Conservation (phyloP, 2,329 filamentous ascomycete species). For the Sarocladiaceae sp. region DNA sequence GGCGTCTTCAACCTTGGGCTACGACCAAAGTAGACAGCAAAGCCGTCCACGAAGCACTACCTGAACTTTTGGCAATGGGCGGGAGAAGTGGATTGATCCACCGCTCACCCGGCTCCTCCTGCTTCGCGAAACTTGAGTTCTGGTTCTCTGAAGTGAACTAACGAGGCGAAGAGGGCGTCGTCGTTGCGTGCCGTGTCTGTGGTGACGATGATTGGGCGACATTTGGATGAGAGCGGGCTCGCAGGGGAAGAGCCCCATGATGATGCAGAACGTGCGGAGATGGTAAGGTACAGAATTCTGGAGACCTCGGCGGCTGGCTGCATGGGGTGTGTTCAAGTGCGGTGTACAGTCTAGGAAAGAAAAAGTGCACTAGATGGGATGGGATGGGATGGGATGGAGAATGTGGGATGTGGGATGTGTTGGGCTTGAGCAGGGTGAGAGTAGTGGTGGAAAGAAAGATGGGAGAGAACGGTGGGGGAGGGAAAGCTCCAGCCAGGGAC, state of each 20-base stretch:
- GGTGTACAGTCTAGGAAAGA: not conserved
- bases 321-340: not conserved
- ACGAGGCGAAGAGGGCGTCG: not conserved
- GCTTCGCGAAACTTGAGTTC: not conserved
- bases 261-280: conserved; percentile 4
- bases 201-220: not conserved
- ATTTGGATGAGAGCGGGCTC: not conserved
- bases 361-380: not conserved
- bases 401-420: not conserved
- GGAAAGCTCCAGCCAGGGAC: not conserved
- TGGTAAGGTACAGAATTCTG: conserved; percentile 5
- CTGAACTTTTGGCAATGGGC: not conserved
- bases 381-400: not conserved
- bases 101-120: not conserved
- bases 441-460: not conserved
- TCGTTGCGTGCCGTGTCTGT: conserved; percentile 5
- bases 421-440: not conserved
- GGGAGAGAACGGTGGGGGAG: too few species aligned
- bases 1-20: not conserved
- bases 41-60: not conserved
- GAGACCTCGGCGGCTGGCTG: too few species aligned
- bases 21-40: not conserved
- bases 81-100: conserved; percentile 8
- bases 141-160: not conserved
- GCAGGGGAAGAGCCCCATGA: conserved; percentile 3